Evolutionary conservation across 1,139 yeast species (phyloP).

Genomic region (Hemisphaericaspora xylofermentans): DNA sequence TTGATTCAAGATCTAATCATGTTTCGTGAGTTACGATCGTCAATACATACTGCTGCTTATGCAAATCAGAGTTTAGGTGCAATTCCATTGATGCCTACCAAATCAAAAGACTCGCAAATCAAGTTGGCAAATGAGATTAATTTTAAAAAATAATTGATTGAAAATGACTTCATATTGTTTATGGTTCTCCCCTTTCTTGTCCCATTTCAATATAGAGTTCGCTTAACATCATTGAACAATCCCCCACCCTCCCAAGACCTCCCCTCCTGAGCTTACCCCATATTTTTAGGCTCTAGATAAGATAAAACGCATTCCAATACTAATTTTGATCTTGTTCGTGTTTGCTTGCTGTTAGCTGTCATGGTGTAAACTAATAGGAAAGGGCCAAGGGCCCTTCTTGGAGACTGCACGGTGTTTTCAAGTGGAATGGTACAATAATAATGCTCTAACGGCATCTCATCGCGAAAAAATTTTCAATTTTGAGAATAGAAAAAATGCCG

Average conservation of each 20-base stretch:
- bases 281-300: not conserved
- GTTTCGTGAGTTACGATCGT: no score
- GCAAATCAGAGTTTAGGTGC: no score
- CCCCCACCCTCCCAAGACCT: not conserved
- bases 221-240: no score
- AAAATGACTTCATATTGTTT: no score
- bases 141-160: no score
- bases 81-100: no score
- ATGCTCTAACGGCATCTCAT: slow-evolving; percentile 4
- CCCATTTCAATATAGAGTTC: no score
- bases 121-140: no score
- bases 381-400: not conserved
- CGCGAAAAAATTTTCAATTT: not conserved
- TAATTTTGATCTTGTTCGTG: not conserved
- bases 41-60: no score
- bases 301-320: not conserved
- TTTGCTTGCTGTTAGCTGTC: slow-evolving; percentile 1
- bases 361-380: not conserved
- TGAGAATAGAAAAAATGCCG: slow-evolving; percentile 2
- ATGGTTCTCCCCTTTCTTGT: no score
- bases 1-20: no score
- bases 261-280: slow-evolving; percentile 1
- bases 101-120: no score
- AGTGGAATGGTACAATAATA: not conserved
- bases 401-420: not conserved